Evolutionary conservation across 305 asterid genomes (phyloP).

Genomic region (Fraxinus platypoda): DNA sequence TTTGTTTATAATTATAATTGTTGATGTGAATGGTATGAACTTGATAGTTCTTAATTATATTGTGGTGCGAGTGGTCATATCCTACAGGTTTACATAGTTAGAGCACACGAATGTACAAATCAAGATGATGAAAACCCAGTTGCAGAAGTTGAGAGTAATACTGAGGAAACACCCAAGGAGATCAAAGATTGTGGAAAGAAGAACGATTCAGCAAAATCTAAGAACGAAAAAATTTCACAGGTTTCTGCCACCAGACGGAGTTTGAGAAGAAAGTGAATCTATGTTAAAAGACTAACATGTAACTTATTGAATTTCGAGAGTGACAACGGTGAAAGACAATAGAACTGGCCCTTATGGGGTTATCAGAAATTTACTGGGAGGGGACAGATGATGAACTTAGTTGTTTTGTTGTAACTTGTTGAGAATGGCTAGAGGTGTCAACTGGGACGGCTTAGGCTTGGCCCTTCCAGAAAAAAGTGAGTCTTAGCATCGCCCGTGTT

Average conservation of each 20-base stretch:
- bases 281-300: neutral
- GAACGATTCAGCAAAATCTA: conserved; percentile 27
- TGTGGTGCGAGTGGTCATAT: neutral
- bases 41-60: neutral
- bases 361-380: neutral
- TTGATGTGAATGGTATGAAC: neutral
- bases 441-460: neutral
- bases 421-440: neutral
- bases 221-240: conserved; percentile 27
- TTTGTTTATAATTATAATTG: conserved; percentile 18
- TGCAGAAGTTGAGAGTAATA: conserved; percentile 28
- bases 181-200: conserved; percentile 23
- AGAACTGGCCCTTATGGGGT: neutral
- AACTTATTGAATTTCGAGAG: neutral
- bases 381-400: neutral
- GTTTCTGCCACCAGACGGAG: conserved; percentile 45
- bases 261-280: conserved; percentile 34
- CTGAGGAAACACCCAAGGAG: conserved; percentile 30
- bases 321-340: neutral
- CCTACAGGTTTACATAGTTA: conserved; percentile 64
- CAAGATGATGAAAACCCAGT: conserved; percentile 1
- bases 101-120: conserved; percentile 40
- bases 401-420: neutral
- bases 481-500: neutral
- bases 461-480: neutral